Conservation (phyloP, 495 filamentous ascomycete genomes). For the Talaromyces trachyspermus region DNA sequence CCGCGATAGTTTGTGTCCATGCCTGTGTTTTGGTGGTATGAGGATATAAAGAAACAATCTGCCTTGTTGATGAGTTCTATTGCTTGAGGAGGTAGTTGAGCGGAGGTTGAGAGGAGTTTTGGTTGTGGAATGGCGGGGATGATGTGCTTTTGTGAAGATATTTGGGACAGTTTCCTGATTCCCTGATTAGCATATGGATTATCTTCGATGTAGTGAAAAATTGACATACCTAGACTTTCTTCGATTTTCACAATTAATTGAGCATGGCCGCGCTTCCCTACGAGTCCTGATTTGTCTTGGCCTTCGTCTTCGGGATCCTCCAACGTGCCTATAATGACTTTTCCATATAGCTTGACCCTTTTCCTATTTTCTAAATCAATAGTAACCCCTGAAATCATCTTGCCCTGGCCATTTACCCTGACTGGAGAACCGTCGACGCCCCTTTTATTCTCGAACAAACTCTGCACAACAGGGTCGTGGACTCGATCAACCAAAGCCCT, state of each 20-base stretch:
- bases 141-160: conserved; percentile 71
- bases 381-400: conserved; percentile 52
- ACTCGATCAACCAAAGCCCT: conserved; percentile 47
- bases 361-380: conserved; percentile 60
- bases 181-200: conserved; percentile 6
- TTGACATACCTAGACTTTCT: conserved; percentile 52
- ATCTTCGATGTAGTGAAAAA: background rate
- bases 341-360: conserved; percentile 61
- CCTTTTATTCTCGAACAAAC: conserved; percentile 33
- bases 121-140: conserved; percentile 44
- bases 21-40: conserved; percentile 47
- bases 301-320: conserved; percentile 17
- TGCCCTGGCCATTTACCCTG: conserved; percentile 15
- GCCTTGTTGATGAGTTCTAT: conserved; percentile 53
- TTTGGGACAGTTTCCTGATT: conserved; percentile 68
- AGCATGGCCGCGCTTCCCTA: conserved; percentile 36
- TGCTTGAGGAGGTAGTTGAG: conserved; percentile 37
- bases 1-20: conserved; percentile 88
- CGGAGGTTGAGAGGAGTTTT: conserved; percentile 39
- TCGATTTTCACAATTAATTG: conserved; percentile 60
- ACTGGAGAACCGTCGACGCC: conserved; percentile 32
- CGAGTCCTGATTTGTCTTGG: conserved; percentile 14
- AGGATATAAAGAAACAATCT: conserved; percentile 72
- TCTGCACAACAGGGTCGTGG: conserved; percentile 58
- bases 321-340: conserved; percentile 51